Conservation (phyloP, 139 green algal species). For the Coelastrella sp. region DNA sequence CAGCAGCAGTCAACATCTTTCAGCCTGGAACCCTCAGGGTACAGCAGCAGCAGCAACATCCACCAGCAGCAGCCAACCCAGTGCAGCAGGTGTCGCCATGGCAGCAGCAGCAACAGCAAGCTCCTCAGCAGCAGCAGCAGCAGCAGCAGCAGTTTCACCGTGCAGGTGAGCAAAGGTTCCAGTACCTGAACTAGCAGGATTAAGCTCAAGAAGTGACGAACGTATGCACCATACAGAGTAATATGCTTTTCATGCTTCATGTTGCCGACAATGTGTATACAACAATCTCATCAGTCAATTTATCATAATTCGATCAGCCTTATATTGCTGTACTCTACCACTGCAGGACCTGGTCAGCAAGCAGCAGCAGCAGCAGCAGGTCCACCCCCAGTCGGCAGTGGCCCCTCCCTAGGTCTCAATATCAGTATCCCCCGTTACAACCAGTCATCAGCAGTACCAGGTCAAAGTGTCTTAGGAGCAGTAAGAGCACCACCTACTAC, state of each 20-base stretch:
- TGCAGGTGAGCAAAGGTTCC: not conserved
- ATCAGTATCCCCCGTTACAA: conserved; percentile 20
- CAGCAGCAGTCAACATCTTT: conserved; percentile 1
- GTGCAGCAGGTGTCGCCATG: not conserved
- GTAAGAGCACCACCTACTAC: not conserved
- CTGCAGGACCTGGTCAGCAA: not conserved
- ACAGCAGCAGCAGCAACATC: conserved; percentile 36
- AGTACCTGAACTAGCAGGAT: not conserved
- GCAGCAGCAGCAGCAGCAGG: conserved; percentile 7
- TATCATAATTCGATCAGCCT: too few species aligned
- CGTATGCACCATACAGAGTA: too few species aligned
- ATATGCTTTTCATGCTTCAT: too few species aligned
- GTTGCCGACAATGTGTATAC: too few species aligned
- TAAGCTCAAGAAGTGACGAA: too few species aligned
- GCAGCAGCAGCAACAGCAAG: conserved; percentile 33
- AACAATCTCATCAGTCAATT: too few species aligned
- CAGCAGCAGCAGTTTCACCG: not conserved
- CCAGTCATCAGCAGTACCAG: not conserved
- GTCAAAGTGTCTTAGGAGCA: not conserved
- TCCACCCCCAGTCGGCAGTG: not conserved
- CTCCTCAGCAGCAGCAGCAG: conserved; percentile 30
- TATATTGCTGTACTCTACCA: not conserved
- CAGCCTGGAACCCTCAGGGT: not conserved
- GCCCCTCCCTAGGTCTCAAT: not conserved
- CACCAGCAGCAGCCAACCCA: conserved; percentile 17